Evolutionary conservation across 2,329 filamentous ascomycete genomes (phyloP).

Genomic region (Colletotrichum tamarilloi): DNA sequence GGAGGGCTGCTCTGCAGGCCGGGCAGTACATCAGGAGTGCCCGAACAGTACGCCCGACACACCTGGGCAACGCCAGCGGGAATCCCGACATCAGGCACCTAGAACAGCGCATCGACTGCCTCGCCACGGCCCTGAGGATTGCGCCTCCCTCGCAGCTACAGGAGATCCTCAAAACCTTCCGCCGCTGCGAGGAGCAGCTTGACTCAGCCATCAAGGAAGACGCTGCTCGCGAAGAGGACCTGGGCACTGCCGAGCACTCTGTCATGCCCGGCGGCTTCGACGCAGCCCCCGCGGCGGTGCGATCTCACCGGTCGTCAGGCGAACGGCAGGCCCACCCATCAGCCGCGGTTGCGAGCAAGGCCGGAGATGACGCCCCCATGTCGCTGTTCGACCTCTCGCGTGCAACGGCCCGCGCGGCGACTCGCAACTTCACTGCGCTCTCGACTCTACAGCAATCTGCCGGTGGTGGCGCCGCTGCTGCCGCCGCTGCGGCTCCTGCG

Average conservation of each 20-base stretch:
- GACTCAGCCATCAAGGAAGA: constrained; percentile 74
- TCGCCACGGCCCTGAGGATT: constrained; percentile 79
- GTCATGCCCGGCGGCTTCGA: constrained; percentile 68
- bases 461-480: constrained; percentile 38
- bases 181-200: constrained; percentile 82
- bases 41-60: constrained; percentile 65
- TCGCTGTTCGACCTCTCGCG: constrained; percentile 73
- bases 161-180: constrained; percentile 80
- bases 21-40: constrained; percentile 75
- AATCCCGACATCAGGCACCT: constrained; percentile 76
- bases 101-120: constrained; percentile 83
- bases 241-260: constrained; percentile 70
- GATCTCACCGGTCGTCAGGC: constrained; percentile 43
- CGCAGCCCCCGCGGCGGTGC: constrained; percentile 44
- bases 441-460: constrained; percentile 60
- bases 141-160: constrained; percentile 77
- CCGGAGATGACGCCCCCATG: constrained; percentile 69
- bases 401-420: constrained; percentile 69
- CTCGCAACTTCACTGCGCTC: constrained; percentile 67
- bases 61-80: constrained; percentile 69
- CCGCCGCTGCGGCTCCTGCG: neutral
- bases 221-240: constrained; percentile 74
- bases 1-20: constrained; percentile 82
- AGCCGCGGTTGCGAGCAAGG: constrained; percentile 55
- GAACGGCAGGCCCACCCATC: constrained; percentile 39